Evolutionary conservation across 2,329 filamentous ascomycete genomes (phyloP), one percentile per base, ranked within the genome.

Genomic region (Albifimbria verrucaria): DNA sequence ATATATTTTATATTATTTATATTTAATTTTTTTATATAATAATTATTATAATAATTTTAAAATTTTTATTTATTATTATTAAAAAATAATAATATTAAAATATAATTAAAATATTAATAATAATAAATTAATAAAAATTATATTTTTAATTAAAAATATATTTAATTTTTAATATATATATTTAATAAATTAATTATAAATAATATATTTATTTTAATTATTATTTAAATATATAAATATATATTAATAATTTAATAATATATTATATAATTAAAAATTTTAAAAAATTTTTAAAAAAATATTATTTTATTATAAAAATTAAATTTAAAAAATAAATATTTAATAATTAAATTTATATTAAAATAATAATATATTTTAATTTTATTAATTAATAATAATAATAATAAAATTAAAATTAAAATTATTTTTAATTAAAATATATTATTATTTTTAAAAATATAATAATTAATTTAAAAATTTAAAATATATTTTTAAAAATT

Each of bases 381-480:
- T 5, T 49, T 39, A 36, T 6, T 21, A 9, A 4, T 41, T 49
- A 49, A 21, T 2, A 39, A 49, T 41, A 50, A n/a, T 43, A 28
- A 46, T 32, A 28, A 43, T 43, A 43, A 17, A 43, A 9, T 17
- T 43, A 43, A 20, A 11, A 18, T 43, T 9, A 17, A 11, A 10
- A 9, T 43, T 17, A 17, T 17, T 10, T 43, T 17, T 43, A 11
- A 4, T 4, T 46, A 32, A 51, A 7, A 25, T 43, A 20, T 25
- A 42, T 45, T 48, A 32, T 48, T 51, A 43, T 54, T 48, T 39
- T 41, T 36, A 46, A 6, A 50, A 43, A 5, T 4, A 18, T 42
- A 10, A 36, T 10, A 36, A 36, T 10, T 36, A 36, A 36, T 10
- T 36, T 10, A 36, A 10, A 36, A 36, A 36, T 10, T 10, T 10